Base-by-base conservation (phyloP, 2,329 filamentous ascomycete species). In the Westerdykella aurantiaca region DNA sequence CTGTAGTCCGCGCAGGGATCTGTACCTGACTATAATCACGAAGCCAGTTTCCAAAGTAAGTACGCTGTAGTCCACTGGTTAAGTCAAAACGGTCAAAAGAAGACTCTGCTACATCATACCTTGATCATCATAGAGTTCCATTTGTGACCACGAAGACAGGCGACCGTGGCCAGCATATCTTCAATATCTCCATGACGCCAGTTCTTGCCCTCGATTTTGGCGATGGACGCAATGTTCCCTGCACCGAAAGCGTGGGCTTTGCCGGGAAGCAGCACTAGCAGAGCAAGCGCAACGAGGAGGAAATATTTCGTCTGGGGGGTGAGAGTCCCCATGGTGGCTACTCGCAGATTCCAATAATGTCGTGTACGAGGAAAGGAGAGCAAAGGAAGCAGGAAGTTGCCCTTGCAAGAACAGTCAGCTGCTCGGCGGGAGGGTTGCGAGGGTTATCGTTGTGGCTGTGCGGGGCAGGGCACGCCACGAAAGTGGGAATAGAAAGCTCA, bases 11-110 rank as follows among this genome's bases (percentile, higher is more conserved):
- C 71, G 72, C 3, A 72, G 72, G 55, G 74, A 9, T 72, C 39
- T 75, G 63, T 46, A 76, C 75, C 62, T 79, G 76, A 34, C 69
- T 74, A 58, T 78, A 51, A 43, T 39, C 43, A 48, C 81, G 81
- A 31, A 95, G 80, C 90, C 90, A 95, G 73, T 95, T 96, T 52
- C 90, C 90, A 72, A 96, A 96, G 73, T 96, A 96, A 51, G 94
- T 86, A 49, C 89, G 81, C 51, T 90, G 45, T 16, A 3, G 13
- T 31, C 37, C n/a, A 14, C 38, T 46, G 16, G 42, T 12, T 9
- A 16, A 9, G 6, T 9, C 33, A 3, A 16, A 14, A 18, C 3
- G n/a, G 7, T 35, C n/a, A 14, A 14, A 14, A 35, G n/a, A 35
- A 14, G 22, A 41, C 34, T 34, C 33, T 21, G 31, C 14, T 14